Base-by-base conservation (phyloP, 1,139 yeast genomes). In the Debaryomycetaceae sp. region DNA sequence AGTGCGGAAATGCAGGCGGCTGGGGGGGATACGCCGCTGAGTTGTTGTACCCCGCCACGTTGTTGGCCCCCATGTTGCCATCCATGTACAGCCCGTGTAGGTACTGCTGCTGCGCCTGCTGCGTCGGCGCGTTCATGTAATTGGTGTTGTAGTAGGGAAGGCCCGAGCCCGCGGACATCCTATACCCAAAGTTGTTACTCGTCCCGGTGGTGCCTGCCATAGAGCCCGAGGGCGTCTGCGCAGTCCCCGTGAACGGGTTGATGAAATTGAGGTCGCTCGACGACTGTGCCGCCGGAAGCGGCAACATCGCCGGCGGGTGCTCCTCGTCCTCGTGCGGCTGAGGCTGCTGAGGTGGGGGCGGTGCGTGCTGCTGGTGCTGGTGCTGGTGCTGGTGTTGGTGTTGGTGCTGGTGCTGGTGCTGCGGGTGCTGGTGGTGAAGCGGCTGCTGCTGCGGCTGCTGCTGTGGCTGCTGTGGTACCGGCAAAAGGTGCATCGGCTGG, bases 211-310 rank as follows among this genome's bases (percentile, higher is more conserved):
- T 31, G n/a, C 30, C 14, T 13, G 30, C 27, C n/a, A n/a, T n/a
- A 14, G 18, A 24, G 5, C 28, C 29, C 23, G 26, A 31, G n/a
- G n/a, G n/a, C 23, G 28, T 26, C n/a, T 31, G 42, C 12, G 32
- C 13, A 10, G 30, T 23, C 4, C 42, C 37, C 2, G 40, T 34
- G 36, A 51, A 51, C 8, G 56, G 58, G 34, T 51, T 53, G 13
- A 47, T 42, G 31, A 53, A 54, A 3, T 45, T 39, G 9, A 50
- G 31, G 20, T 46, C 49, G 12, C 26, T 22, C 7, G 23, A 23
- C 9, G 33, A 21, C 6, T 8, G 12, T 27, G 15, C 20, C n/a
- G 23, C 6, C 8, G 5, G 21, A 25, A 20, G 27, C 6, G 6
- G 25, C 14, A 6, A 7, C 8, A 10, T 8, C 10, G 14, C 27